Percentiles rank a stretch among this genome's conserved stretches.
Conservation (phyloP, 2,329 filamentous ascomycete genomes). For the Lojkania enalia region DNA sequence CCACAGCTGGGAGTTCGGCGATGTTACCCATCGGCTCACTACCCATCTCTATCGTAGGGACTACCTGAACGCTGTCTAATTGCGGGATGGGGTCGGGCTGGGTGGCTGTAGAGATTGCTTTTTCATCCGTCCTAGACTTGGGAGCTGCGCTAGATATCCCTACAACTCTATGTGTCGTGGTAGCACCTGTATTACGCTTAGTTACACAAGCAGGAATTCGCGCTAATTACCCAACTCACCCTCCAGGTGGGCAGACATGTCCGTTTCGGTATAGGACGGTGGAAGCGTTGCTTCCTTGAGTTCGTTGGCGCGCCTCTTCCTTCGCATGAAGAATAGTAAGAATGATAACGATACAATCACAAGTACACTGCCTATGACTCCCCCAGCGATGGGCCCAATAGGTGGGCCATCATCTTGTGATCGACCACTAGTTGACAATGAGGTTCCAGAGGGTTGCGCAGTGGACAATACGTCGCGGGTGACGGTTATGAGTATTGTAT, state of each 20-base stretch:
- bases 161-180: background rate
- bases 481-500: slow-evolving; percentile 17
- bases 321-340: slow-evolving; percentile 17
- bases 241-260: slow-evolving; percentile 30
- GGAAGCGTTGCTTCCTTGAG: slow-evolving; percentile 27
- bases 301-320: slow-evolving; percentile 20
- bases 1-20: slow-evolving; percentile 20
- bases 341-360: slow-evolving; percentile 13
- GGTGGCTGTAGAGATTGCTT: slow-evolving; percentile 1
- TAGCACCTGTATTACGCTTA: slow-evolving; percentile 16
- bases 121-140: slow-evolving; percentile 3
- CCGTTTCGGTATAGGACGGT: slow-evolving; percentile 24
- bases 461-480: slow-evolving; percentile 3
- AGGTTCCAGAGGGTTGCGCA: background rate
- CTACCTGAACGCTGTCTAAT: slow-evolving; percentile 18
- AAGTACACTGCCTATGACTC: slow-evolving; percentile 23
- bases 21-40: slow-evolving; percentile 18
- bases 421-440: background rate
- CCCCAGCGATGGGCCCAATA: slow-evolving; percentile 28
- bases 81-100: slow-evolving; percentile 14
- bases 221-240: slow-evolving; percentile 15
- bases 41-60: slow-evolving; percentile 19
- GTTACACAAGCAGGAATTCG: slow-evolving; percentile 1
- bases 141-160: slow-evolving; percentile 1
- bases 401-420: slow-evolving; percentile 4